These are phyloP conservation scores for Ganoderma lucidum DNA, from an alignment of 1,284 basidiomycete genomes.

Conservation along the genomic window DNA sequence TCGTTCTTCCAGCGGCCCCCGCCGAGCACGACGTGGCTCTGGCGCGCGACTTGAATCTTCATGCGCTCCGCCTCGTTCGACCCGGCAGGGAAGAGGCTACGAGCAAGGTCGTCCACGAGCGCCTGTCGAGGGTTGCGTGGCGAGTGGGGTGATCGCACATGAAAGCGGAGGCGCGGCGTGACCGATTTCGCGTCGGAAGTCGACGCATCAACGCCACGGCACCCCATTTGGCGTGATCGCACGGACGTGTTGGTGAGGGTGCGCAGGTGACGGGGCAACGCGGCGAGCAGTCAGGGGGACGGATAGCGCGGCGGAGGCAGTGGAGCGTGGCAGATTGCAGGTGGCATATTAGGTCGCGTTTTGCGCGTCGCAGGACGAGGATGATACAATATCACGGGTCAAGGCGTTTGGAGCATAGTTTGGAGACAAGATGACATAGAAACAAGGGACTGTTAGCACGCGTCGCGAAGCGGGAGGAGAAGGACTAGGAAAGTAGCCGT, in stretches of 20 bases:
- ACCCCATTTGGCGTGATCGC: conserved; percentile 14
- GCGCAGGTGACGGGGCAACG: background rate
- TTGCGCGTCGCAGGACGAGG: background rate
- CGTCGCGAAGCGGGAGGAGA: conserved; percentile 14
- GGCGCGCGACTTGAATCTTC: conserved; percentile 52
- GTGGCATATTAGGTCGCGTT: background rate
- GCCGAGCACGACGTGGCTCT: conserved; percentile 60
- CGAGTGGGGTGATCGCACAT: background rate
- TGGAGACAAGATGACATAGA: conserved; percentile 1
- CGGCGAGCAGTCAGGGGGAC: background rate
- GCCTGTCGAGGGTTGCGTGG: conserved; percentile 45
- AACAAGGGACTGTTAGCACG: conserved; percentile 18
- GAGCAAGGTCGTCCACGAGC: conserved; percentile 58
- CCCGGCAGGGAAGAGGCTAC: conserved; percentile 53
- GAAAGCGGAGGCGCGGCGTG: background rate
- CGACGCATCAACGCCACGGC: background rate
- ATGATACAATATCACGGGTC: conserved; percentile 4
- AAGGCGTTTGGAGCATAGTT: background rate
- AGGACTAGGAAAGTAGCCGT: conserved; percentile 28
- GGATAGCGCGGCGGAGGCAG: background rate
- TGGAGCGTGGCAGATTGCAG: background rate
- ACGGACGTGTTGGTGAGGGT: conserved; percentile 13
- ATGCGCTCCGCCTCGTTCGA: conserved; percentile 57
- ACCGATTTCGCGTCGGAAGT: background rate
- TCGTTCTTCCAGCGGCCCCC: conserved; percentile 68